phyloP scores from a whole-genome alignment of 2,329 filamentous ascomycete species.

The Xylaria polymorpha region DNA sequence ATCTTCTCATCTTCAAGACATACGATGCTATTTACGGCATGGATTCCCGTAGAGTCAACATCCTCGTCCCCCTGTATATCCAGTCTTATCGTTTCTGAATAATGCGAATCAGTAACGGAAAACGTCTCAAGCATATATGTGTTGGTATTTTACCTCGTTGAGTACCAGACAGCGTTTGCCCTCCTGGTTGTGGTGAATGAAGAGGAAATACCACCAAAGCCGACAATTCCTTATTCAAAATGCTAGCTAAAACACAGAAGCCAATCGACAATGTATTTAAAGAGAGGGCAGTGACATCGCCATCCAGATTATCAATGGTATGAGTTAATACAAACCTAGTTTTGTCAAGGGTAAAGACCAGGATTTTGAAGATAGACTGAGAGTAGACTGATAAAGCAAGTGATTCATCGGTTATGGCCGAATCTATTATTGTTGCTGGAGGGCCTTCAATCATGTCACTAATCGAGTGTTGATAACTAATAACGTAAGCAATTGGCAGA shows the following conservation, averaged over 20 bases:
- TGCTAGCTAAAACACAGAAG: slow-evolving; percentile 42
- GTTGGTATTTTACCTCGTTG: slow-evolving; percentile 35
- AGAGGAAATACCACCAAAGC: slow-evolving; percentile 42
- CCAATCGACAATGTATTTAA: slow-evolving; percentile 36
- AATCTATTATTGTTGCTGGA: slow-evolving; percentile 55
- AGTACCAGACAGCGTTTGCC: slow-evolving; percentile 16
- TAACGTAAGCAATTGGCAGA: slow-evolving; percentile 37
- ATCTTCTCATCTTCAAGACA: slow-evolving; percentile 52
- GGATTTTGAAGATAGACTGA: slow-evolving; percentile 53
- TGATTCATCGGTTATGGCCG: slow-evolving; percentile 53
- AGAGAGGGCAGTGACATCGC: slow-evolving; percentile 63
- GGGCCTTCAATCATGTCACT: slow-evolving; percentile 50
- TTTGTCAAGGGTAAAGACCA: slow-evolving; percentile 54
- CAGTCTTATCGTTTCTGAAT: not conserved
- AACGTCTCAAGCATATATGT: slow-evolving; percentile 1
- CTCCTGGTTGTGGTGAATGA: slow-evolving; percentile 9
- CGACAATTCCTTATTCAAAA: slow-evolving; percentile 40
- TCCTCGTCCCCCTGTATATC: slow-evolving; percentile 8
- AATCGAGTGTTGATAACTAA: slow-evolving; percentile 48
- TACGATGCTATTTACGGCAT: slow-evolving; percentile 61
- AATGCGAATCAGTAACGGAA: slow-evolving; percentile 12
- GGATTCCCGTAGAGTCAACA: slow-evolving; percentile 43
- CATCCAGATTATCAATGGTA: slow-evolving; percentile 52
- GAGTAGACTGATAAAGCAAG: slow-evolving; percentile 59
- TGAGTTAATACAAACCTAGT: slow-evolving; percentile 47